Evolutionary conservation across 2,329 filamentous ascomycete genomes (phyloP).

Genomic region (Botryotinia convoluta): DNA sequence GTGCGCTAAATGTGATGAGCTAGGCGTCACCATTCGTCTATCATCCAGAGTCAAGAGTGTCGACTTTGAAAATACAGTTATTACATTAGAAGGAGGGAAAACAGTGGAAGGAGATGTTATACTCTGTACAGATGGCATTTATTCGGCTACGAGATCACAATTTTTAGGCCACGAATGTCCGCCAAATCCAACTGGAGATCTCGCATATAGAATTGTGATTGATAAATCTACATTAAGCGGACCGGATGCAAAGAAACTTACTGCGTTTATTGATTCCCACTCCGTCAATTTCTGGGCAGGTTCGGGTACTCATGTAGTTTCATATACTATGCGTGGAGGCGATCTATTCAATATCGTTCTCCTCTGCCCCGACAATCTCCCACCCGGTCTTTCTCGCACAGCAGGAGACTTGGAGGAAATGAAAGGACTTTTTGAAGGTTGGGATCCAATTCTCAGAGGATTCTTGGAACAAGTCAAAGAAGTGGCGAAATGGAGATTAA

Average conservation of each 20-base stretch:
- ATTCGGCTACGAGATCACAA: constrained; percentile 54
- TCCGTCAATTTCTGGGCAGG: constrained; percentile 50
- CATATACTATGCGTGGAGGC: constrained; percentile 59
- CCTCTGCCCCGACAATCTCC: constrained; percentile 61
- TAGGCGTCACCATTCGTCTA: constrained; percentile 43
- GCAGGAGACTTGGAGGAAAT: constrained; percentile 59
- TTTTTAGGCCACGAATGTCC: constrained; percentile 47
- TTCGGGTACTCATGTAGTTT: constrained; percentile 51
- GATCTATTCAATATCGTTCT: constrained; percentile 65
- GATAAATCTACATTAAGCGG: constrained; percentile 43
- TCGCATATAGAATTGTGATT: constrained; percentile 63
- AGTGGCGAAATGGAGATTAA: constrained; percentile 69
- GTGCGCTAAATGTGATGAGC: constrained; percentile 40
- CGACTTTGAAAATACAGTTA: constrained; percentile 28
- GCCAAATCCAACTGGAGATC: constrained; percentile 59
- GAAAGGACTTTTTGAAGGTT: constrained; percentile 55
- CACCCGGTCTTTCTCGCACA: constrained; percentile 50
- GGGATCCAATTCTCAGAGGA: constrained; percentile 57
- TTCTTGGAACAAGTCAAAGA: constrained; percentile 51
- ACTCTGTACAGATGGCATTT: constrained; percentile 62
- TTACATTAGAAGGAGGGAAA: constrained; percentile 31
- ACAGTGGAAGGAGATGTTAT: constrained; percentile 52
- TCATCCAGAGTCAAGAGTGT: constrained; percentile 39
- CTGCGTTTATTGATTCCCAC: constrained; percentile 32
- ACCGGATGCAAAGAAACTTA: constrained; percentile 53